Evolutionary conservation across 768 basidiomycete species (phyloP).

Genomic region (Coprinopsis strossmayeri): DNA sequence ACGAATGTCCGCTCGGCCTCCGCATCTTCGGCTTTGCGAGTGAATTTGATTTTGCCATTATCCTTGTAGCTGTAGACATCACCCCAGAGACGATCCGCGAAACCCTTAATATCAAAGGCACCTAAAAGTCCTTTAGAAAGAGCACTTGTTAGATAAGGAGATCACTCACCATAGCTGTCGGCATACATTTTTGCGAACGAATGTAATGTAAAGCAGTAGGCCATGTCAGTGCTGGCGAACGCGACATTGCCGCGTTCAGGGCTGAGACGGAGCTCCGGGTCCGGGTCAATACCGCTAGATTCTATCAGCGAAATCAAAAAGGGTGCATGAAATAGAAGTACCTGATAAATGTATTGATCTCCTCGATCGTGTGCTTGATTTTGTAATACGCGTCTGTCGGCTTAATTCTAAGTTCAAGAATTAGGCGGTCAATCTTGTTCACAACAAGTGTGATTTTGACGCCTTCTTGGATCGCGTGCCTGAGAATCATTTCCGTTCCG

Average conservation of each 20-base stretch:
- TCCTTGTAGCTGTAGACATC: slow-evolving; percentile 89
- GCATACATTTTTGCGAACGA: slow-evolving; percentile 98
- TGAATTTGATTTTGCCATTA: slow-evolving; percentile 68
- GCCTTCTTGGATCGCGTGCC: slow-evolving; percentile 85
- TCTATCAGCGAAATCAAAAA: background rate
- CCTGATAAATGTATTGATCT: slow-evolving; percentile 96
- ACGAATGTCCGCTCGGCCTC: slow-evolving; percentile 84
- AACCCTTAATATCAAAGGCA: slow-evolving; percentile 72
- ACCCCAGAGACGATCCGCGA: slow-evolving; percentile 93
- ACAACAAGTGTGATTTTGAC: slow-evolving; percentile 88
- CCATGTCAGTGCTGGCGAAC: slow-evolving; percentile 96
- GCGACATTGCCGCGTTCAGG: slow-evolving; percentile 96
- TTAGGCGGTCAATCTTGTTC: slow-evolving; percentile 97
- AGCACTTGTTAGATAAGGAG: background rate
- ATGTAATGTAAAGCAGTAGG: slow-evolving; percentile 91
- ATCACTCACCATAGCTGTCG: slow-evolving; percentile 71
- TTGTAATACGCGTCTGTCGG: slow-evolving; percentile 98
- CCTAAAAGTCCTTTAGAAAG: slow-evolving; percentile 31
- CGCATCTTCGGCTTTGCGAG: slow-evolving; percentile 73
- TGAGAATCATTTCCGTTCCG: slow-evolving; percentile 80
- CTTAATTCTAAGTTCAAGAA: slow-evolving; percentile 92
- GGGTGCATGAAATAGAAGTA: slow-evolving; percentile 19
- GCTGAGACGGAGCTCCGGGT: slow-evolving; percentile 81
- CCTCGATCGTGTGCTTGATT: slow-evolving; percentile 98
- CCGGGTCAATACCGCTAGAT: slow-evolving; percentile 72